These are phyloP conservation scores for Hericium rajendrae DNA, from an alignment of 768 basidiomycete species.

Conservation along the genomic window DNA sequence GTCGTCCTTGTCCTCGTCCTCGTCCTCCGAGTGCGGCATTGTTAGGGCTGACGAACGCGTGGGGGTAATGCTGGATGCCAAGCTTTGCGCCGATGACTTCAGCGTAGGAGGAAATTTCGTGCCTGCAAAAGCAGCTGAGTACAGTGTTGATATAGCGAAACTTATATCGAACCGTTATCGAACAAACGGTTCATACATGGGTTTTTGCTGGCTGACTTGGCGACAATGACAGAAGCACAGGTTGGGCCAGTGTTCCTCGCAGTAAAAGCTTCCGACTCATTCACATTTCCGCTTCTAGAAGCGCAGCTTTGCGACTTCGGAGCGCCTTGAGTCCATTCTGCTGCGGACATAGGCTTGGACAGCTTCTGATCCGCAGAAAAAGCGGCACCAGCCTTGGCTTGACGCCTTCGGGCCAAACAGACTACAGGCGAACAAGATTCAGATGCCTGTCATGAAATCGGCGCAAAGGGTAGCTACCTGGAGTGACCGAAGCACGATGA, in stretches of 20 bases:
- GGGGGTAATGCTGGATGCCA: background rate
- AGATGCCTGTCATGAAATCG: background rate
- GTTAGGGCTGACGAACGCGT: background rate
- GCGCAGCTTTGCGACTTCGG: background rate
- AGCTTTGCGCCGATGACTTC: background rate
- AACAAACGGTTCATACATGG: background rate
- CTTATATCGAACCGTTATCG: too few species aligned
- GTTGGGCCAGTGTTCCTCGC: too few species aligned
- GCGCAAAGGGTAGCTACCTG: constrained; percentile 19
- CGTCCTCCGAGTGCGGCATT: background rate
- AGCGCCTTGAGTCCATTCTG: too few species aligned
- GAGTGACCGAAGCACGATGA: constrained; percentile 19
- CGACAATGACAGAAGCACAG: too few species aligned
- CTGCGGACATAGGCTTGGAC: too few species aligned
- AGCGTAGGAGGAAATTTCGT: background rate
- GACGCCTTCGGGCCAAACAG: constrained; percentile 14
- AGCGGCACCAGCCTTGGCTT: background rate
- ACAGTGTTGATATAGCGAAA: background rate
- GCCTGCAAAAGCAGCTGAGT: background rate
- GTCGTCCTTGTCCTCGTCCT: background rate
- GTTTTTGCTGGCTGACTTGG: too few species aligned
- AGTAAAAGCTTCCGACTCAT: too few species aligned
- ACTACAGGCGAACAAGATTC: background rate
- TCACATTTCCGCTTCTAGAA: too few species aligned
- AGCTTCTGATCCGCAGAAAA: background rate